These are phyloP conservation scores for Anthoceros angustus DNA, from an alignment of 225 moss, liverwort and hornwort genomes.

Conservation along the genomic window DNA sequence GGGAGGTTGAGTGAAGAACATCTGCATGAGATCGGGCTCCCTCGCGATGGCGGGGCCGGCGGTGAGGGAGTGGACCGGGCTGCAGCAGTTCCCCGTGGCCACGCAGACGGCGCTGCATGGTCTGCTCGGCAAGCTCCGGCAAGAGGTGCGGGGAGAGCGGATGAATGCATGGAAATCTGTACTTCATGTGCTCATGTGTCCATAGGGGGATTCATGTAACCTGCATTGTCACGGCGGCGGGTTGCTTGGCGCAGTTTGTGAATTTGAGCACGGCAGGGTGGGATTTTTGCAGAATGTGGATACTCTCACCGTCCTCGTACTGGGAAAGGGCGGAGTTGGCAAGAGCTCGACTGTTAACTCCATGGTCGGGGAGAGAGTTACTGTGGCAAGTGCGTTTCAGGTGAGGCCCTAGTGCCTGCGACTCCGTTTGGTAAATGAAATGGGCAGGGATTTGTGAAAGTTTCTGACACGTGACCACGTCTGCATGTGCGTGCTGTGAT, in stretches of 20 bases:
- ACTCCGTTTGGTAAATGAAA: slow-evolving; percentile 1
- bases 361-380: slow-evolving; percentile 79
- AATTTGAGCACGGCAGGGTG: not conserved
- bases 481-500: not conserved
- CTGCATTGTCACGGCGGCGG: too few species aligned
- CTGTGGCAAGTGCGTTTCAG: slow-evolving; percentile 94
- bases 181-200: not conserved
- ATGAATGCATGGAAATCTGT: not conserved
- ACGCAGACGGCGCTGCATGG: slow-evolving; percentile 80
- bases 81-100: slow-evolving; percentile 88
- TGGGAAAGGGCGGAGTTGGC: slow-evolving; percentile 94
- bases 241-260: too few species aligned
- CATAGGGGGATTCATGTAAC: too few species aligned
- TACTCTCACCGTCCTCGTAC: slow-evolving; percentile 63
- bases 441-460: not conserved
- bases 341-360: slow-evolving; percentile 98
- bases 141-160: slow-evolving; percentile 33
- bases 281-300: slow-evolving; percentile 87
- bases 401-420: slow-evolving; percentile 16
- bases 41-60: slow-evolving; percentile 36
- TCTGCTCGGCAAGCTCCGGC: slow-evolving; percentile 67
- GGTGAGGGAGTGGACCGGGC: slow-evolving; percentile 89
- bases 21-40: too few species aligned
- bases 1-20: too few species aligned
- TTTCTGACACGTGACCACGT: not conserved